Evolutionary conservation across 768 basidiomycete species (phyloP).

Genomic region (Panaeolus cyanescens): DNA sequence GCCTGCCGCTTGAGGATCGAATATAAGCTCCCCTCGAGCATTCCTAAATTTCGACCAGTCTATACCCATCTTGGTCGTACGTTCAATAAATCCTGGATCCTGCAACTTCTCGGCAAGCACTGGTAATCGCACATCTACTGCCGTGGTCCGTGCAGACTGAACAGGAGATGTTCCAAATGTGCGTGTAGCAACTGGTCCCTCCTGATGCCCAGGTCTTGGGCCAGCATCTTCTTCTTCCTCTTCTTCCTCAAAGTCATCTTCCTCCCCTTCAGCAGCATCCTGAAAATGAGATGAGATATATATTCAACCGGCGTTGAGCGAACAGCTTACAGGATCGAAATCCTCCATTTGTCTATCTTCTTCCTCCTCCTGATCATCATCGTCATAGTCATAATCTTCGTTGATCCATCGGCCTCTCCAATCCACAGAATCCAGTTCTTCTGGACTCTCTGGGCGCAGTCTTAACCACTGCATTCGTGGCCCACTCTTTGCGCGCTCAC

Average conservation of each 20-base stretch:
- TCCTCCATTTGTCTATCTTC: constrained; percentile 83
- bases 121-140: neutral
- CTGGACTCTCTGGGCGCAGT: constrained; percentile 76
- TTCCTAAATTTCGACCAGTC: neutral
- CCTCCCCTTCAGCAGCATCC: constrained; percentile 52
- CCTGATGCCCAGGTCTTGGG: constrained; percentile 15
- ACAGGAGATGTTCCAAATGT: constrained; percentile 14
- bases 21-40: neutral
- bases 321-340: constrained; percentile 70
- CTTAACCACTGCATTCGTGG: constrained; percentile 98
- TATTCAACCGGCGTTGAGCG: neutral
- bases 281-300: constrained; percentile 1
- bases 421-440: constrained; percentile 86
- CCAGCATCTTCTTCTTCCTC: constrained; percentile 66
- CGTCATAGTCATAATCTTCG: constrained; percentile 57
- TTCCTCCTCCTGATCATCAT: constrained; percentile 73
- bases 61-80: neutral
- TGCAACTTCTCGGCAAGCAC: neutral
- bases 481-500: constrained; percentile 91
- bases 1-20: neutral
- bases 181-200: constrained; percentile 29
- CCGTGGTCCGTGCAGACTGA: neutral
- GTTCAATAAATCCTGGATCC: neutral
- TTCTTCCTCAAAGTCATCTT: constrained; percentile 61
- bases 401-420: constrained; percentile 89